Percentiles rank a stretch among this genome's conserved stretches.
Evolutionary conservation across 768 basidiomycete genomes (phyloP).

Genomic region (Tulasnella sp.): DNA sequence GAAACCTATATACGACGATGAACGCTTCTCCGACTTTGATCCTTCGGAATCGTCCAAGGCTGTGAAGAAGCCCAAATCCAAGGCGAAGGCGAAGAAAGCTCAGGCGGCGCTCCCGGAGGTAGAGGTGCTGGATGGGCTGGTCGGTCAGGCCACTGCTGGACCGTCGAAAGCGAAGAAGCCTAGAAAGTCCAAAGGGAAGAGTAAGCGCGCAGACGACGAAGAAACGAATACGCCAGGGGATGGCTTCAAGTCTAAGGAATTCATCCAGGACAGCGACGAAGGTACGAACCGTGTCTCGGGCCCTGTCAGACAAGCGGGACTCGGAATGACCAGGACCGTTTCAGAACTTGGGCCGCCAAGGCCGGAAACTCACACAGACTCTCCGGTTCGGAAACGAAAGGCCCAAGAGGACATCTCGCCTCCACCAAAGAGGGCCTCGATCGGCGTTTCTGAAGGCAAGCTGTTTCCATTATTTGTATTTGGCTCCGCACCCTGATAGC

Average conservation of each 20-base stretch:
- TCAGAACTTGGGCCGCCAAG: not conserved
- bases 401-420: not conserved
- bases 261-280: slow-evolving; percentile 18
- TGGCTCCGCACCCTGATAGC: not conserved
- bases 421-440: not conserved
- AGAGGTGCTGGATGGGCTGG: not conserved
- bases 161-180: not conserved
- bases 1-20: slow-evolving; percentile 4
- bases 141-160: not conserved
- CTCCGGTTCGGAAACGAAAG: slow-evolving; percentile 7
- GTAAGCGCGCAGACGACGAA: not conserved
- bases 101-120: not conserved
- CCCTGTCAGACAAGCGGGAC: not conserved
- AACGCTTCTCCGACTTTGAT: not conserved
- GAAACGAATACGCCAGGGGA: not conserved
- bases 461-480: not conserved
- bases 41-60: not conserved
- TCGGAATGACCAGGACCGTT: not conserved
- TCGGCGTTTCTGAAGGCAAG: not conserved
- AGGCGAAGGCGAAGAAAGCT: slow-evolving; percentile 19
- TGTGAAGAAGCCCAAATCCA: slow-evolving; percentile 25
- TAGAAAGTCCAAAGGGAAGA: slow-evolving; percentile 13
- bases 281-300: not conserved
- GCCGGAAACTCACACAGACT: not conserved
- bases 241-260: slow-evolving; percentile 9